Percentiles rank a stretch among this genome's conserved stretches.
Evolutionary conservation across 2,329 filamentous ascomycete species (phyloP).

Genomic region (Monosporascus sp.): DNA sequence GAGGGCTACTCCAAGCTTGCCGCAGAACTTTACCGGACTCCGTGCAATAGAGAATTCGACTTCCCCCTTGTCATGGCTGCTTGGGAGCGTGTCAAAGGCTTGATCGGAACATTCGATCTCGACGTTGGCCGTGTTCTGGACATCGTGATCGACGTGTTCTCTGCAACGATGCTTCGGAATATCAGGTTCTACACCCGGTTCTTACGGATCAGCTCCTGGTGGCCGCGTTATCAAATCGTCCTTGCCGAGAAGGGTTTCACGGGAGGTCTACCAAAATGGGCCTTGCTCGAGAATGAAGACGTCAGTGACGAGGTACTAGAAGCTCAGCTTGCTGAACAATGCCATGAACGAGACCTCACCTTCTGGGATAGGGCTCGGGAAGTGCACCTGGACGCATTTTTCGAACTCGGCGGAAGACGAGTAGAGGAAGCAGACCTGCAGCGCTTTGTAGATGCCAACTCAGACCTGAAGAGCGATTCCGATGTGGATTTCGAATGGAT

Average conservation of each 20-base stretch:
- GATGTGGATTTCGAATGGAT: slow-evolving; percentile 60
- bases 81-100: slow-evolving; percentile 85
- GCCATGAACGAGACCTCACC: slow-evolving; percentile 59
- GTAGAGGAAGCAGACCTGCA: slow-evolving; percentile 54
- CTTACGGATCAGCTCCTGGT: slow-evolving; percentile 89
- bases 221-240: slow-evolving; percentile 63
- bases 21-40: slow-evolving; percentile 87
- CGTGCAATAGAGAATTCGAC: slow-evolving; percentile 58
- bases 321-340: slow-evolving; percentile 47
- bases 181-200: slow-evolving; percentile 93
- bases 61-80: slow-evolving; percentile 75
- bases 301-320: slow-evolving; percentile 65
- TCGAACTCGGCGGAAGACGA: slow-evolving; percentile 73
- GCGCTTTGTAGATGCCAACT: slow-evolving; percentile 39
- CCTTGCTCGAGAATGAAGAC: slow-evolving; percentile 53
- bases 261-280: slow-evolving; percentile 78
- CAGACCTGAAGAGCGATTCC: slow-evolving; percentile 36
- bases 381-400: slow-evolving; percentile 76
- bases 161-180: slow-evolving; percentile 86
- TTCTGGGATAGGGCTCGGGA: slow-evolving; percentile 82
- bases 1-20: slow-evolving; percentile 96
- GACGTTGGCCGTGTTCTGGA: slow-evolving; percentile 93
- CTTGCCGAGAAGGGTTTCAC: slow-evolving; percentile 39
- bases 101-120: slow-evolving; percentile 95
- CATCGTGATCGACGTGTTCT: slow-evolving; percentile 91